Percentiles rank a stretch among this genome's conserved stretches.
Evolutionary conservation across 345 rosid species (phyloP).

Genomic region (Durio zibethinus): DNA sequence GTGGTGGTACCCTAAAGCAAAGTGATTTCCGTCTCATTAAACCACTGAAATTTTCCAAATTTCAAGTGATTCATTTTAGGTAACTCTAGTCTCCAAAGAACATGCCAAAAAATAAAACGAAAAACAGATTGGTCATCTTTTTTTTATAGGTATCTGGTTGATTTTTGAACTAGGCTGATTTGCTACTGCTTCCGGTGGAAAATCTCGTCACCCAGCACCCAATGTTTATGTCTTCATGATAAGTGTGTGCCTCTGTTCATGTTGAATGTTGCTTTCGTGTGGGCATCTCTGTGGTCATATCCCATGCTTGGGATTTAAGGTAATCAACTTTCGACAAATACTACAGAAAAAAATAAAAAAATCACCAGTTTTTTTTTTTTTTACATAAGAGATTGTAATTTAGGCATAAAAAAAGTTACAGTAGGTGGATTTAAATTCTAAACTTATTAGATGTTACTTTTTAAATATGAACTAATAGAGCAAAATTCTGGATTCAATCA

Average conservation of each 20-base stretch:
- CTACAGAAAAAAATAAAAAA: neutral
- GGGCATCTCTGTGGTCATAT: neutral
- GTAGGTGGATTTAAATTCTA: too few relatives aligned
- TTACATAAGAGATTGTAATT: too few relatives aligned
- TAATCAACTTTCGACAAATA: neutral
- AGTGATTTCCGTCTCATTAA: conserved; percentile 16
- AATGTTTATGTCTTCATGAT: neutral
- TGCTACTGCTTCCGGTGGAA: neutral
- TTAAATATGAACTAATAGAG: too few relatives aligned
- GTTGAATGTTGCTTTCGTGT: neutral
- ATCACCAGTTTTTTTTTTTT: too few relatives aligned
- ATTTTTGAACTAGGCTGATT: neutral
- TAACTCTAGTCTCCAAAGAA: neutral
- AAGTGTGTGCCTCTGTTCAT: neutral
- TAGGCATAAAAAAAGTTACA: too few relatives aligned
- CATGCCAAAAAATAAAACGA: too few relatives aligned
- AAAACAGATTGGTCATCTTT: neutral
- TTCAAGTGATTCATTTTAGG: neutral
- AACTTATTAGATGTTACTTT: too few relatives aligned
- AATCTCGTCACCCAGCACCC: conserved; percentile 4
- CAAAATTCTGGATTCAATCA: too few relatives aligned
- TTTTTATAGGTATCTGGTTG: neutral
- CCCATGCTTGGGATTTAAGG: neutral
- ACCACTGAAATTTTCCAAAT: conserved; percentile 2
- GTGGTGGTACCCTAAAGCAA: conserved; percentile 2